Conservation (phyloP, 257 asterid species). For the Petunia axillaris region DNA sequence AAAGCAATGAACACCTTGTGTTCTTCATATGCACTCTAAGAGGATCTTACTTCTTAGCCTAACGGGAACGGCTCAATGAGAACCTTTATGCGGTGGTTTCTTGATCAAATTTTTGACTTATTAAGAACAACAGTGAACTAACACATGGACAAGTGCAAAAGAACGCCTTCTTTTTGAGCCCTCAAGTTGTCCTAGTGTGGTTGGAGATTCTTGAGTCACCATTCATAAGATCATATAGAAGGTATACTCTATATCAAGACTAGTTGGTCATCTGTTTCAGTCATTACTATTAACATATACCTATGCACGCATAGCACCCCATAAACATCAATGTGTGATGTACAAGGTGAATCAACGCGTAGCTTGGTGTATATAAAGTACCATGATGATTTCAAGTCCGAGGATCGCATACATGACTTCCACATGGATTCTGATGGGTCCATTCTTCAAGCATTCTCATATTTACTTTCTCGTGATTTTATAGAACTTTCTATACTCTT, state of each 20-base stretch:
- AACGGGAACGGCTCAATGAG: too few species aligned
- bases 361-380: background rate
- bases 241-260: background rate
- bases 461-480: background rate
- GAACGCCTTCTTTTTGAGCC: background rate
- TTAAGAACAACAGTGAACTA: too few species aligned
- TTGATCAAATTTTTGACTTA: too few species aligned
- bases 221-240: background rate
- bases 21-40: too few species aligned
- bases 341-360: background rate
- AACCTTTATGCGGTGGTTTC: too few species aligned
- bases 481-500: background rate
- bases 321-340: background rate
- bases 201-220: background rate
- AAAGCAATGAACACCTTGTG: too few species aligned
- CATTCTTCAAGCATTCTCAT: background rate
- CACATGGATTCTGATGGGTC: background rate
- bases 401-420: background rate
- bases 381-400: background rate
- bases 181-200: background rate
- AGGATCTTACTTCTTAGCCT: too few species aligned
- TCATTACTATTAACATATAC: background rate
- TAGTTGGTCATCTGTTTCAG: background rate
- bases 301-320: background rate
- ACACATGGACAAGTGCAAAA: background rate